These are phyloP conservation scores for Candida peoriensis DNA, from an alignment of 805 yeast species.

Conservation along the genomic window DNA sequence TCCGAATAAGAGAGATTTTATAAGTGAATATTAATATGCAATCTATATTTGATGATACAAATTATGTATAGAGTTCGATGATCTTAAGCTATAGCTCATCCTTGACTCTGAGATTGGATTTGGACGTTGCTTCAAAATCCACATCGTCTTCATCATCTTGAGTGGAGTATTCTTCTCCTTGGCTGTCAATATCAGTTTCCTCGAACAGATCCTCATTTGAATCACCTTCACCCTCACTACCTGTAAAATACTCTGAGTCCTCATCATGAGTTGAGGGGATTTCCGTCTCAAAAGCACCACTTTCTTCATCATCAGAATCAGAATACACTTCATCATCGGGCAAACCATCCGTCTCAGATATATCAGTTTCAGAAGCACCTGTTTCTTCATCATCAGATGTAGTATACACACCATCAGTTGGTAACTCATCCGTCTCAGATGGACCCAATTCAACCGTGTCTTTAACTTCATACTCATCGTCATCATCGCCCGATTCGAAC, in stretches of 20 bases:
- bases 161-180: slow-evolving; percentile 2
- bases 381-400: neutral
- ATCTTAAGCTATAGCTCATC: too few species aligned
- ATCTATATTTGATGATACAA: too few species aligned
- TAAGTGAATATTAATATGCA: too few species aligned
- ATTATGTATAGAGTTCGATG: too few species aligned
- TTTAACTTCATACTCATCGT: neutral
- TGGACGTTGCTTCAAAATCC: neutral
- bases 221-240: neutral
- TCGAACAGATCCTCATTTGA: slow-evolving; percentile 1
- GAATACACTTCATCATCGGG: neutral
- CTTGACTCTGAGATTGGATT: neutral
- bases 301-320: neutral
- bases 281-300: neutral
- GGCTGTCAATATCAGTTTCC: slow-evolving; percentile 1
- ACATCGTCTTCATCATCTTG: slow-evolving; percentile 1
- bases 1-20: too few species aligned
- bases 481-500: neutral
- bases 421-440: neutral
- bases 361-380: neutral
- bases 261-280: too few species aligned
- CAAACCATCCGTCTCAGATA: too few species aligned
- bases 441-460: neutral
- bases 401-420: too few species aligned
- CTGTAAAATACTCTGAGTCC: neutral